A percentile compares a stretch with the other conserved stretches of the same genome.
phyloP scores from a whole-genome alignment of 805 yeast species.

The Kuraishia cidri region DNA sequence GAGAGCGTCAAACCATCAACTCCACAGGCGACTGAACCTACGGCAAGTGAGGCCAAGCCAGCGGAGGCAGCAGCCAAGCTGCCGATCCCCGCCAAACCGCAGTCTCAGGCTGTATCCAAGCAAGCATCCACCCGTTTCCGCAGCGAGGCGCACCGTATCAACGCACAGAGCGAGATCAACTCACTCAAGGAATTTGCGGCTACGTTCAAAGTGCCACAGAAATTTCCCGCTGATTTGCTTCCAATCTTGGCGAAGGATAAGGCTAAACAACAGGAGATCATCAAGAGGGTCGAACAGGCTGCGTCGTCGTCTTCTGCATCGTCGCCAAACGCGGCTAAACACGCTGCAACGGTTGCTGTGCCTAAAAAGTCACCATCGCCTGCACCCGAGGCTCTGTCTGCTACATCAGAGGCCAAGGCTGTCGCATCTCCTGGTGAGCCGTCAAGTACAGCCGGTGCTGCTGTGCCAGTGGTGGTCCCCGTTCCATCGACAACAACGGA shows the following conservation, averaged over 20 bases:
- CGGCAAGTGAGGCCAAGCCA: not conserved
- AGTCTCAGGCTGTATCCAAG: conserved; percentile 1
- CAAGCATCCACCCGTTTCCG: conserved; percentile 6
- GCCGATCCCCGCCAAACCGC: conserved; percentile 12
- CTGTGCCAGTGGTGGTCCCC: not conserved
- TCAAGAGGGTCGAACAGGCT: conserved; percentile 17
- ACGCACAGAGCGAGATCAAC: conserved; percentile 55
- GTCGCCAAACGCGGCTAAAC: conserved; percentile 7
- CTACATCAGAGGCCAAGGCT: conserved; percentile 4
- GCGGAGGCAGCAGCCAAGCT: conserved; percentile 1
- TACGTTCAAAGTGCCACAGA: conserved; percentile 52
- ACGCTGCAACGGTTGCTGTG: conserved; percentile 9
- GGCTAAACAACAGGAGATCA: conserved; percentile 52
- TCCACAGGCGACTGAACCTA: not conserved
- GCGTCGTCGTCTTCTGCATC: conserved; percentile 8
- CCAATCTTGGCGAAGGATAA: conserved; percentile 67
- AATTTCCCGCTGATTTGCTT: conserved; percentile 50
- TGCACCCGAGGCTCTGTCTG: conserved; percentile 3
- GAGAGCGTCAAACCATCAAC: conserved; percentile 7
- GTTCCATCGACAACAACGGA: too few species aligned
- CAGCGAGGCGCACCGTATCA: conserved; percentile 31
- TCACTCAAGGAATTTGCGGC: conserved; percentile 73
- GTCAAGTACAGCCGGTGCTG: conserved; percentile 1
- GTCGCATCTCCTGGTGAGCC: conserved; percentile 6
- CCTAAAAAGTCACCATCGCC: conserved; percentile 9